These are phyloP conservation scores for Phaffomyces opuntiae DNA, from an alignment of 805 yeast genomes.

Conservation along the genomic window DNA sequence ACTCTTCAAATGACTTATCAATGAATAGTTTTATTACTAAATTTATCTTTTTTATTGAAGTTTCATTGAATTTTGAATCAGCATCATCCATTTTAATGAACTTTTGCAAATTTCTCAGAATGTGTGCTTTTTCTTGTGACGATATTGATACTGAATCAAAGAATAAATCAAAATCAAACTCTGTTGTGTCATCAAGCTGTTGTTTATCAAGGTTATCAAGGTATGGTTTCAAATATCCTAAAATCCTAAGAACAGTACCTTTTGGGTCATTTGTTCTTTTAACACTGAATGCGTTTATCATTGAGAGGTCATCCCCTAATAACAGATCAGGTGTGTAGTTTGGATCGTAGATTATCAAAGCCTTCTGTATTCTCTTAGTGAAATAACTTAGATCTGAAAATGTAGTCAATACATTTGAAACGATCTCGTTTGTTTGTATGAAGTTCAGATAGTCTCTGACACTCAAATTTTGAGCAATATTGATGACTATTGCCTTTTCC, in stretches of 20 bases:
- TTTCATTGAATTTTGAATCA: slow-evolving; percentile 9
- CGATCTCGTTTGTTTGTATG: slow-evolving; percentile 3
- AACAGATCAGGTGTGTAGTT: slow-evolving; percentile 11
- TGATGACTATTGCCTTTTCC: neutral
- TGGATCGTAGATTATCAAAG: slow-evolving; percentile 14
- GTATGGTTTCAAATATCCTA: slow-evolving; percentile 8
- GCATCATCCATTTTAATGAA: slow-evolving; percentile 18
- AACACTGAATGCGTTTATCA: slow-evolving; percentile 7
- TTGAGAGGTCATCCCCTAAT: slow-evolving; percentile 10
- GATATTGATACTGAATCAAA: slow-evolving; percentile 11
- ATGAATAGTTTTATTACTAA: slow-evolving; percentile 12
- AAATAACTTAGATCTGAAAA: slow-evolving; percentile 12
- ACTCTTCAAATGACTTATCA: slow-evolving; percentile 14
- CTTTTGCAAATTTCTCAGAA: slow-evolving; percentile 14
- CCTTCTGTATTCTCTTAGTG: slow-evolving; percentile 6
- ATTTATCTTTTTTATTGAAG: slow-evolving; percentile 6
- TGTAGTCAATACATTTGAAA: slow-evolving; percentile 4
- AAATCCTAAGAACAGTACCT: slow-evolving; percentile 7
- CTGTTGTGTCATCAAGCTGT: neutral
- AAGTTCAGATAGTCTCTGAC: slow-evolving; percentile 18
- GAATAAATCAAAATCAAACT: slow-evolving; percentile 12
- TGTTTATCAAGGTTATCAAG: slow-evolving; percentile 8
- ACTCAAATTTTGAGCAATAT: slow-evolving; percentile 10
- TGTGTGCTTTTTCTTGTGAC: slow-evolving; percentile 20
- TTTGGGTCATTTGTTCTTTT: slow-evolving; percentile 18